A percentile compares a stretch with the other conserved stretches of the same genome.
phyloP scores from a whole-genome alignment of 2,329 filamentous ascomycete genomes.

The Aspergillus cejpii region DNA sequence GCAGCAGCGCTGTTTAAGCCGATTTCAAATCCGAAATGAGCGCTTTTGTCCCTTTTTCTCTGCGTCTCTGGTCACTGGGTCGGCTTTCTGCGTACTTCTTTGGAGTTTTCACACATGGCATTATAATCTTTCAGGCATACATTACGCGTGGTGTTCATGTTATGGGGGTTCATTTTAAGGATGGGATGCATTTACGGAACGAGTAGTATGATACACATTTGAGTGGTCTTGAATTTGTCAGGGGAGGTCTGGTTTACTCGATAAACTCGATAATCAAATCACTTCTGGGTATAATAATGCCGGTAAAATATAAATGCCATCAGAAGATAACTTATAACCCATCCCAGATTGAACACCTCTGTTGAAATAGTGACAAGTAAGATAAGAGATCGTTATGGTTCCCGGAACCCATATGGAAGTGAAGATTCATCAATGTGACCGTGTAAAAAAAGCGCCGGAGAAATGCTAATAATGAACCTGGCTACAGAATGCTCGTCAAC shows the following conservation, averaged over 20 bases:
- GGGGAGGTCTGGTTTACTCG: background rate
- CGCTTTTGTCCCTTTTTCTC: background rate
- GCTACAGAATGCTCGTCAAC: background rate
- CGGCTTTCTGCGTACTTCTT: background rate
- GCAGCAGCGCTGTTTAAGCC: slow-evolving; percentile 56
- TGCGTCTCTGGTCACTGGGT: background rate
- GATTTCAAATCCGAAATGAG: slow-evolving; percentile 13
- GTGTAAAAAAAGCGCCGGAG: too few species aligned
- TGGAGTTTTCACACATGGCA: background rate
- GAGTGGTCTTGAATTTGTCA: background rate
- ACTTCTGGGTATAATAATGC: slow-evolving; percentile 8
- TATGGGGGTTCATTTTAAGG: background rate
- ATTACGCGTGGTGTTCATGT: background rate
- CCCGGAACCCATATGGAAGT: too few species aligned
- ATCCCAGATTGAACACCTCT: background rate
- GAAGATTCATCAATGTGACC: too few species aligned
- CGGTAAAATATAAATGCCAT: slow-evolving; percentile 3
- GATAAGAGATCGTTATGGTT: background rate
- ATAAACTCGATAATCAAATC: background rate
- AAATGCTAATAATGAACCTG: too few species aligned
- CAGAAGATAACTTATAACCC: background rate
- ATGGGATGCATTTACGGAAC: background rate
- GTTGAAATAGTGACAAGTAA: background rate
- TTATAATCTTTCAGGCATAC: too few species aligned
- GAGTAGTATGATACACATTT: background rate